Evolutionary conservation across 2,329 filamentous ascomycete species (phyloP).

Genomic region (Epichloe bromicola): DNA sequence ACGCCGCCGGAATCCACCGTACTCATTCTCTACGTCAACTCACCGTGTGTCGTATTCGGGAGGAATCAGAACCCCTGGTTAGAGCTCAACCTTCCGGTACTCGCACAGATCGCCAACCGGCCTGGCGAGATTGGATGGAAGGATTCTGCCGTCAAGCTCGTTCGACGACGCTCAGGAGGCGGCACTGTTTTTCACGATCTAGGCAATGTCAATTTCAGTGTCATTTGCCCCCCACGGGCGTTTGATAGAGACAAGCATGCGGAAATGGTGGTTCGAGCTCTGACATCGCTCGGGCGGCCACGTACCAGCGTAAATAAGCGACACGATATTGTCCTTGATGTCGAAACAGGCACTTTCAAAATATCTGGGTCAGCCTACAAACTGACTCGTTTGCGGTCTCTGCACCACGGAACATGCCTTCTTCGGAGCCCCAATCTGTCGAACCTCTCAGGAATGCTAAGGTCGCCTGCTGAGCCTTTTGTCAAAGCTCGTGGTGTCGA

Average conservation of each 20-base stretch:
- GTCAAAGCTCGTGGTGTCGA: slow-evolving; percentile 78
- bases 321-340: slow-evolving; percentile 79
- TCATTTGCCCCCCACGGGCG: slow-evolving; percentile 67
- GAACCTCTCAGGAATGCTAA: slow-evolving; percentile 55
- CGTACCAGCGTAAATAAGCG: slow-evolving; percentile 69
- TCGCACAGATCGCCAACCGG: slow-evolving; percentile 24
- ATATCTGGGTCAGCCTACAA: slow-evolving; percentile 94
- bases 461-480: slow-evolving; percentile 63
- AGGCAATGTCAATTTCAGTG: slow-evolving; percentile 90
- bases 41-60: slow-evolving; percentile 78
- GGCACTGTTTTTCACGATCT: slow-evolving; percentile 89
- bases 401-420: slow-evolving; percentile 90
- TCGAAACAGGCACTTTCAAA: slow-evolving; percentile 44
- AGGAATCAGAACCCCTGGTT: slow-evolving; percentile 97
- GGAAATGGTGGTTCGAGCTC: slow-evolving; percentile 80
- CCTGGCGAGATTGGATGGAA: slow-evolving; percentile 14
- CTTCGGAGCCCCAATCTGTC: slow-evolving; percentile 63
- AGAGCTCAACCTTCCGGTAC: slow-evolving; percentile 62
- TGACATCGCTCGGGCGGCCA: slow-evolving; percentile 45
- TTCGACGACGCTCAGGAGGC: slow-evolving; percentile 76
- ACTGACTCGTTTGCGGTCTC: slow-evolving; percentile 62
- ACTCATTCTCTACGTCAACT: slow-evolving; percentile 79
- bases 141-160: slow-evolving; percentile 38
- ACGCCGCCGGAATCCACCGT: slow-evolving; percentile 60
- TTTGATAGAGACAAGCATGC: slow-evolving; percentile 85